phyloP scores from a whole-genome alignment of 108 stramenopile genomes.

The Nitzschia palea region DNA sequence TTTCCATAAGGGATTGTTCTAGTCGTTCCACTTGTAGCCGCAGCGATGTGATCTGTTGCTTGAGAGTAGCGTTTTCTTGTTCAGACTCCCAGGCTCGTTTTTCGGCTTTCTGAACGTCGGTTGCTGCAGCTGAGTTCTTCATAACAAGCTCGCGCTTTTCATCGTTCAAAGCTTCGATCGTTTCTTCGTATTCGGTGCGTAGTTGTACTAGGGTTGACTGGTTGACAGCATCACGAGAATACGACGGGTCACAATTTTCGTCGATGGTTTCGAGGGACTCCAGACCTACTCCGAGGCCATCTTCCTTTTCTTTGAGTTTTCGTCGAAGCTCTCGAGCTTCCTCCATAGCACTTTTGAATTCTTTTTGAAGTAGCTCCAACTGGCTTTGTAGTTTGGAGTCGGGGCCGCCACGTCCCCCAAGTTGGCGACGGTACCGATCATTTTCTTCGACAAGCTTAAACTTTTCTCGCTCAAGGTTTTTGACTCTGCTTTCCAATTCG shows the following conservation, averaged over 20 bases:
- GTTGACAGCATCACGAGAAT: slow-evolving; percentile 25
- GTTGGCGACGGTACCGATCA: slow-evolving; percentile 83
- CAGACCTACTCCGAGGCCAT: background rate
- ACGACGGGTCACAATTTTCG: slow-evolving; percentile 15
- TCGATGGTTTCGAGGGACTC: slow-evolving; percentile 13
- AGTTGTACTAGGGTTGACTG: slow-evolving; percentile 60
- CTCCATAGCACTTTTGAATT: slow-evolving; percentile 66
- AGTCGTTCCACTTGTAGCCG: slow-evolving; percentile 63
- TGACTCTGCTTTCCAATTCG: slow-evolving; percentile 54
- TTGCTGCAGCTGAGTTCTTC: slow-evolving; percentile 72
- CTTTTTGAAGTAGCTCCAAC: slow-evolving; percentile 70
- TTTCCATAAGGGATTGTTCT: slow-evolving; percentile 8
- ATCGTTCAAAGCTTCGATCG: slow-evolving; percentile 59
- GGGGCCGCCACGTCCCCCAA: slow-evolving; percentile 69
- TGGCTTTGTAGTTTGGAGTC: slow-evolving; percentile 56
- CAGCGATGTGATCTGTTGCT: slow-evolving; percentile 60
- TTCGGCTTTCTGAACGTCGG: slow-evolving; percentile 76
- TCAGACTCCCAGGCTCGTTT: slow-evolving; percentile 71
- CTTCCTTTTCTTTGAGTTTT: slow-evolving; percentile 20
- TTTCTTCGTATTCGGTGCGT: slow-evolving; percentile 77
- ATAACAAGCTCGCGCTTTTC: slow-evolving; percentile 84
- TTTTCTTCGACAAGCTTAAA: slow-evolving; percentile 66
- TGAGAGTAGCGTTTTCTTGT: slow-evolving; percentile 61
- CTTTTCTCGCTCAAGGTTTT: slow-evolving; percentile 57
- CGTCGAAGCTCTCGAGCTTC: slow-evolving; percentile 71